Evolutionary conservation across 2,329 filamentous ascomycete species (phyloP).

Genomic region (Aspergillus sp.): DNA sequence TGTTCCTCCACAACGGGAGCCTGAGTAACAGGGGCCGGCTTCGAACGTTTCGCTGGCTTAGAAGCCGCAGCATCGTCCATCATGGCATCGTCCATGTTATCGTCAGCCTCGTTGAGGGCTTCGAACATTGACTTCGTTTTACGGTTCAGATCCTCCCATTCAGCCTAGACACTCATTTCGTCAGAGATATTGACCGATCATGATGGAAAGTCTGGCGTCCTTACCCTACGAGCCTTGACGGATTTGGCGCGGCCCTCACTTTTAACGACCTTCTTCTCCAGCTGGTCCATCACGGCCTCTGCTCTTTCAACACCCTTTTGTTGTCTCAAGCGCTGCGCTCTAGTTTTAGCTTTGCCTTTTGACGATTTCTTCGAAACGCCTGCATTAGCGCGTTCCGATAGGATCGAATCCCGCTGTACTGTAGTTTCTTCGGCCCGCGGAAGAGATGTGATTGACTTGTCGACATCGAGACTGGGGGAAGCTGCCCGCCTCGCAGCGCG

Average conservation of each 20-base stretch:
- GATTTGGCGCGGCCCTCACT: conserved; percentile 52
- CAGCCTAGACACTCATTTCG: conserved; percentile 28
- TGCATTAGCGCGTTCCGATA: conserved; percentile 51
- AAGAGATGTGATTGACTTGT: conserved; percentile 51
- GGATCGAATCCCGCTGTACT: conserved; percentile 48
- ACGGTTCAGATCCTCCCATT: conserved; percentile 47
- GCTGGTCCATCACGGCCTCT: conserved; percentile 56
- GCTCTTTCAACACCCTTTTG: conserved; percentile 59
- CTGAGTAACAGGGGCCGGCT: conserved; percentile 15
- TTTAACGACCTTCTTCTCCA: conserved; percentile 58
- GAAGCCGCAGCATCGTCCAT: conserved; percentile 31
- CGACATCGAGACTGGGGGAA: conserved; percentile 56
- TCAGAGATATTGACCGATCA: conserved; percentile 17
- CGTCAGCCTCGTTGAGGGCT: conserved; percentile 51
- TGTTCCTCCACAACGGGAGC: conserved; percentile 29
- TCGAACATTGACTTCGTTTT: conserved; percentile 30
- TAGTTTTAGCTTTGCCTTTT: conserved; percentile 51
- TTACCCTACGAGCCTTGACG: conserved; percentile 51
- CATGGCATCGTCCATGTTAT: conserved; percentile 35
- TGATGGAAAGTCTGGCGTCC: conserved; percentile 10
- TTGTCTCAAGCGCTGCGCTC: conserved; percentile 56
- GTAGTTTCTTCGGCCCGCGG: conserved; percentile 44
- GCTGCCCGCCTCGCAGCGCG: conserved; percentile 60
- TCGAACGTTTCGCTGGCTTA: conserved; percentile 21
- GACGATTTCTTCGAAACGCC: conserved; percentile 58